phyloP scores from a whole-genome alignment of 768 basidiomycete species.

The Boletus reticuloceps region DNA sequence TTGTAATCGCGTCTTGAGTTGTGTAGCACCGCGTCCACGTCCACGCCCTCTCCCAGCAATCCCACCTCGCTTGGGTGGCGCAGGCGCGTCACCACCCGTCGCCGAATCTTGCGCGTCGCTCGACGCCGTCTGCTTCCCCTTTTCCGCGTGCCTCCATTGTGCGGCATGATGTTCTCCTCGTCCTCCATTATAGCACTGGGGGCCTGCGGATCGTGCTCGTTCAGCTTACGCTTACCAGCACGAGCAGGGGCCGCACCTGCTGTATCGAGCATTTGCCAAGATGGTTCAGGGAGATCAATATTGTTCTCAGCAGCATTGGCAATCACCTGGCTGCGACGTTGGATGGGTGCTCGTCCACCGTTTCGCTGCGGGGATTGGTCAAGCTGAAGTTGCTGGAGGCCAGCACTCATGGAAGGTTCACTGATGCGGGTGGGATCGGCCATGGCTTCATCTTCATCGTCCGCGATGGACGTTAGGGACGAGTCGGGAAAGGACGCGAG shows the following conservation, averaged over 20 bases:
- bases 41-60: constrained; percentile 22
- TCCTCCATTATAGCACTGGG: constrained; percentile 28
- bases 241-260: constrained; percentile 24
- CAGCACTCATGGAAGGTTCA: constrained; percentile 31
- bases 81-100: constrained; percentile 8
- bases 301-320: constrained; percentile 43
- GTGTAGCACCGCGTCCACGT: constrained; percentile 15
- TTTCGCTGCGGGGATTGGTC: constrained; percentile 7
- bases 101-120: constrained; percentile 19
- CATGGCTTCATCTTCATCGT: constrained; percentile 21
- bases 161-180: constrained; percentile 9
- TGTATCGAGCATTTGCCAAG: constrained; percentile 52
- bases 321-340: constrained; percentile 48
- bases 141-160: constrained; percentile 18
- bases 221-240: constrained; percentile 39
- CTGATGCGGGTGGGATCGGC: constrained; percentile 1
- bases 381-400: constrained; percentile 34
- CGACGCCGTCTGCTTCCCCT: constrained; percentile 15
- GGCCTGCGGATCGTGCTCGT: constrained; percentile 21
- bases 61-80: constrained; percentile 16
- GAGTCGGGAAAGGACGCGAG: constrained; percentile 13
- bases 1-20: constrained; percentile 19
- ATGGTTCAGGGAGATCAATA: constrained; percentile 47
- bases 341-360: constrained; percentile 31
- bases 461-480: constrained; percentile 21